Percentiles rank a stretch among this genome's conserved stretches.
Evolutionary conservation across 805 yeast genomes (phyloP).

Genomic region (Wickerhamiella brachini): DNA sequence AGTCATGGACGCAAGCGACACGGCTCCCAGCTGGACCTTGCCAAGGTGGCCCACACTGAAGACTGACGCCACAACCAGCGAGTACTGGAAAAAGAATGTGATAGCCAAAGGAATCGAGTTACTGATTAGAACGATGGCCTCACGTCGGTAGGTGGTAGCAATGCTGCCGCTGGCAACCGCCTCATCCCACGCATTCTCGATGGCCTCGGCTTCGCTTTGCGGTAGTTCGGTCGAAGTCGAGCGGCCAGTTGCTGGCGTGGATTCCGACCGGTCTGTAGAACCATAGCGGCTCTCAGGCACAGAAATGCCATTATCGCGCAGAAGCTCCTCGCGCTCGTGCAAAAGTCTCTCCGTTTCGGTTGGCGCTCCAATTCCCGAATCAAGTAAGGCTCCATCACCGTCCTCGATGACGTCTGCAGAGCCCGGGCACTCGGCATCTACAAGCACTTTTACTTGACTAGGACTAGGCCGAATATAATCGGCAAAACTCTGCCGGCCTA

Average conservation of each 20-base stretch:
- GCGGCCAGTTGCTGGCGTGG: neutral
- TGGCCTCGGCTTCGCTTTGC: slow-evolving; percentile 7
- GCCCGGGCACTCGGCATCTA: slow-evolving; percentile 4
- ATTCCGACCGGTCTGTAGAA: neutral
- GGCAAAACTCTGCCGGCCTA: slow-evolving; percentile 14
- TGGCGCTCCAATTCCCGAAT: slow-evolving; percentile 18
- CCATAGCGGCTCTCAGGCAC: neutral
- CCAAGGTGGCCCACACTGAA: slow-evolving; percentile 78
- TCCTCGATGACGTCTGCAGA: slow-evolving; percentile 7
- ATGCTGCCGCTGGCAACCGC: slow-evolving; percentile 22
- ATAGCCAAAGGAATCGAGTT: slow-evolving; percentile 43
- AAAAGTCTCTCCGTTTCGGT: slow-evolving; percentile 19
- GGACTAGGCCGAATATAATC: slow-evolving; percentile 9
- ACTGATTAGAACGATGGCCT: slow-evolving; percentile 17
- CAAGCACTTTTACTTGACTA: neutral
- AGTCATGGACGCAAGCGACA: slow-evolving; percentile 71
- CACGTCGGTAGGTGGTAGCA: slow-evolving; percentile 16
- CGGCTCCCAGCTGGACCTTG: slow-evolving; percentile 67
- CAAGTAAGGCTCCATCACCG: slow-evolving; percentile 17
- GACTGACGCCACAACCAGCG: slow-evolving; percentile 63
- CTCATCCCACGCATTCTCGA: slow-evolving; percentile 20
- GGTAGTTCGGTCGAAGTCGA: neutral
- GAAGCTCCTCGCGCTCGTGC: slow-evolving; percentile 21
- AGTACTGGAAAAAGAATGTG: slow-evolving; percentile 59
- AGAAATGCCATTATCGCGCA: slow-evolving; percentile 14